Conservation (phyloP, 2,329 filamentous ascomycete species). For the Aspergillus ibericus region DNA sequence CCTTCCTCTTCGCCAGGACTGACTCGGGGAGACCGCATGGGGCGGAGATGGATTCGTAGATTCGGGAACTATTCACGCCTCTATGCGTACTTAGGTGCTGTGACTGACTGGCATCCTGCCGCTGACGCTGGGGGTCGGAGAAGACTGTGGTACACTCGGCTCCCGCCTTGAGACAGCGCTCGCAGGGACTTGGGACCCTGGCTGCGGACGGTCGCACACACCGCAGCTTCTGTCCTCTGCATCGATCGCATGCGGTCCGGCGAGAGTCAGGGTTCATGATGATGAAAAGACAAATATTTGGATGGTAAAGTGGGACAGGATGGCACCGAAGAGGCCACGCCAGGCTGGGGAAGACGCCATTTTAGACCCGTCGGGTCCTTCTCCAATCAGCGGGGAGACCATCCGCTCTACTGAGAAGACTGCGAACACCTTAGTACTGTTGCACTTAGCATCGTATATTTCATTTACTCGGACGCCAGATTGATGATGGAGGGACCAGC, state of each 20-base stretch:
- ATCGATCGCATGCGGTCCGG: not conserved
- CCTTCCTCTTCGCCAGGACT: not conserved
- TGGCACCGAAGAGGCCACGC: too few species aligned
- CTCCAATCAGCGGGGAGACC: too few species aligned
- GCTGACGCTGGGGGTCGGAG: not conserved
- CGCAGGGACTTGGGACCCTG: not conserved
- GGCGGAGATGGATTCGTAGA: not conserved
- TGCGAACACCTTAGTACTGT: too few species aligned
- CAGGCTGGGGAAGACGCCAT: too few species aligned
- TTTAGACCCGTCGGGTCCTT: too few species aligned
- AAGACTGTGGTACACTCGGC: not conserved
- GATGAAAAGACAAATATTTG: not conserved
- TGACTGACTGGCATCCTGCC: not conserved
- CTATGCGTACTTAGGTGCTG: too few species aligned
- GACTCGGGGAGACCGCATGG: not conserved
- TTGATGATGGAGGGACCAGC: too few species aligned
- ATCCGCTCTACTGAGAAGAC: too few species aligned
- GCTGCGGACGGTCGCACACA: not conserved
- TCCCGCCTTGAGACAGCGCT: not conserved
- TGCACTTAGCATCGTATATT: too few species aligned
- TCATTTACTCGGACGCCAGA: too few species aligned
- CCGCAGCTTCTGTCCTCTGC: conserved; percentile 1
- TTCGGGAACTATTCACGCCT: not conserved
- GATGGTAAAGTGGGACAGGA: too few species aligned
- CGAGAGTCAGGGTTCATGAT: not conserved